These are phyloP conservation scores for Purpureocillium takamizusanense DNA, from an alignment of 2,329 filamentous ascomycete species.

Conservation along the genomic window DNA sequence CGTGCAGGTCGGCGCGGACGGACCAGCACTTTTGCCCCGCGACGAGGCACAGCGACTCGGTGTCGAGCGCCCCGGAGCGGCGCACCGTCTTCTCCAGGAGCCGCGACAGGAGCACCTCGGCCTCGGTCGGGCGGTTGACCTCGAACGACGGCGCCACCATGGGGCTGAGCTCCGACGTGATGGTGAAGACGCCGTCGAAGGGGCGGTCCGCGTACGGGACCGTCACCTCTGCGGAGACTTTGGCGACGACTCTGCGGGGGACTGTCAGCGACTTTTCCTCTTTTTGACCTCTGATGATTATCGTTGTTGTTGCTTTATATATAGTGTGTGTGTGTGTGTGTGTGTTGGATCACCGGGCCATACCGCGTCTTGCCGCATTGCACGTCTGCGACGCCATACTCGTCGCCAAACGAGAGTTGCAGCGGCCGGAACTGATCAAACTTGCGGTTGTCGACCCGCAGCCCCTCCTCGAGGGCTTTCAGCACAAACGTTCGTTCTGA, in stretches of 20 bases:
- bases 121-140: conserved; percentile 71
- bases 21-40: conserved; percentile 88
- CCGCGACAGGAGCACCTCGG: conserved; percentile 77
- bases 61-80: conserved; percentile 84
- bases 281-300: no score
- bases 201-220: conserved; percentile 80
- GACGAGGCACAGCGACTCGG: conserved; percentile 88
- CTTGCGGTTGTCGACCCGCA: conserved; percentile 75
- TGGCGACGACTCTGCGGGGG: conserved; percentile 61
- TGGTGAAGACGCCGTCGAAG: conserved; percentile 92
- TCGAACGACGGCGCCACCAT: conserved; percentile 91
- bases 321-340: no score
- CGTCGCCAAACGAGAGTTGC: conserved; percentile 74
- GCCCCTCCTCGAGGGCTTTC: conserved; percentile 69
- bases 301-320: no score
- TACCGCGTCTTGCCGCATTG: conserved; percentile 85
- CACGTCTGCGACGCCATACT: conserved; percentile 84
- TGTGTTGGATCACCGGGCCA: no score
- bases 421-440: conserved; percentile 74
- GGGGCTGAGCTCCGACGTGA: conserved; percentile 81
- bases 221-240: conserved; percentile 81
- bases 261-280: conserved; percentile 4
- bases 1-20: conserved; percentile 82
- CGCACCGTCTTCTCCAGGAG: conserved; percentile 91
- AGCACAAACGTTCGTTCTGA: conserved; percentile 83